Evolutionary conservation across 139 green algal species (phyloP).

Genomic region (Micractinium sp.): DNA sequence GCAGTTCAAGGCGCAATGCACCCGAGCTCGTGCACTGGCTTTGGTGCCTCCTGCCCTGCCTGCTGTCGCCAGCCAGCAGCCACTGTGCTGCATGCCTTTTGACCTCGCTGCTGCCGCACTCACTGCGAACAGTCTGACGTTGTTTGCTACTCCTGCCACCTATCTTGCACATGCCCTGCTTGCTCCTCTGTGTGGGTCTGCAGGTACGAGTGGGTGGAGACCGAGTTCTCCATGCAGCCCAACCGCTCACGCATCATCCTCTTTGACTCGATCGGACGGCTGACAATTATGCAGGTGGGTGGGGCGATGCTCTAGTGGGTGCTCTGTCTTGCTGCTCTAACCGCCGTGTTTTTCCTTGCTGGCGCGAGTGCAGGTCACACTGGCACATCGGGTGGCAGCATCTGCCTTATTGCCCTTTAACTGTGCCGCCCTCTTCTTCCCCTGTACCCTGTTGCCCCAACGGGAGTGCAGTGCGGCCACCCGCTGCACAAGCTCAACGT

Average conservation of each 20-base stretch:
- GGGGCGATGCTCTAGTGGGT: not conserved
- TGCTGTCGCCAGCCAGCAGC: not conserved
- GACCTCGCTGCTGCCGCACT: too few relatives aligned
- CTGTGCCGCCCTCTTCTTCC: too few relatives aligned
- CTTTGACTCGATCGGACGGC: not conserved
- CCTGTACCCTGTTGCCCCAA: not conserved
- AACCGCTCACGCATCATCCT: not conserved
- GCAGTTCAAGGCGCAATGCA: not conserved
- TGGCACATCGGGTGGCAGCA: not conserved
- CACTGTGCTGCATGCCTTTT: too few relatives aligned
- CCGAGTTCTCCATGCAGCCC: constrained; percentile 39
- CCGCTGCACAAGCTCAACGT: constrained; percentile 21
- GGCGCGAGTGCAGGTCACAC: not conserved
- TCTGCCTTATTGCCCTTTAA: not conserved
- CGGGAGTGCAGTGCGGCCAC: constrained; percentile 20
- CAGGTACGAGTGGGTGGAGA: constrained; percentile 71
- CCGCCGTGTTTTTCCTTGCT: not conserved
- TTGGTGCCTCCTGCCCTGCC: not conserved
- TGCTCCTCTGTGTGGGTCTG: not conserved
- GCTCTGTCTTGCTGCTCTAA: too few relatives aligned
- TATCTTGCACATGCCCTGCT: not conserved
- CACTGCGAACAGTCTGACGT: too few relatives aligned
- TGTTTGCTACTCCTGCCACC: not conserved
- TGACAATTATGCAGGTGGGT: constrained; percentile 31
- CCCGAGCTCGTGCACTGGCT: not conserved